phyloP scores from a whole-genome alignment of 78 protist genomes.

The Trichosphaerium sp. region DNA sequence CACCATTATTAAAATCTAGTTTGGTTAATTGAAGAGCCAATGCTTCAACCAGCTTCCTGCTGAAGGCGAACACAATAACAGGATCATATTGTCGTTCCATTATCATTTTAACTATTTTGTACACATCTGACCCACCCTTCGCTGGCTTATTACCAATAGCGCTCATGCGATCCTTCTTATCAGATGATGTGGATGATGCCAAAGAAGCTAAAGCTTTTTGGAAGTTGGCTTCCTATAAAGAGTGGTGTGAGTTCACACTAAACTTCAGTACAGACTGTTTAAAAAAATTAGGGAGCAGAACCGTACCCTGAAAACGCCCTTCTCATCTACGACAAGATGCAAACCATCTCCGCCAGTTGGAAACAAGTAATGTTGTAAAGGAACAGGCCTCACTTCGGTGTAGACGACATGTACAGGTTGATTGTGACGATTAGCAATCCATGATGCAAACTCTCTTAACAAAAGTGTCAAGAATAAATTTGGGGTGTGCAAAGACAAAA shows the following conservation, averaged over 20 bases:
- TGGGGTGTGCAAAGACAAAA: too few relatives aligned
- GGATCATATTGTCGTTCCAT: constrained; percentile 74
- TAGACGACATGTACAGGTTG: constrained; percentile 62
- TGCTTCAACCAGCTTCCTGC: constrained; percentile 57
- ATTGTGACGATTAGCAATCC: constrained; percentile 67
- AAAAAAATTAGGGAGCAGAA: not conserved
- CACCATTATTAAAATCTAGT: constrained; percentile 36
- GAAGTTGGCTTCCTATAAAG: constrained; percentile 45
- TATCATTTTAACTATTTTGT: constrained; percentile 69
- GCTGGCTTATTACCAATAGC: not conserved
- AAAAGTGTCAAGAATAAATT: too few relatives aligned
- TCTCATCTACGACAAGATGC: constrained; percentile 68
- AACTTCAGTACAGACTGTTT: not conserved
- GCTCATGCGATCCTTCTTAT: not conserved
- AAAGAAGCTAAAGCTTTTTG: constrained; percentile 36
- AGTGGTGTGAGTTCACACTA: not conserved
- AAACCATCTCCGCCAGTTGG: constrained; percentile 74
- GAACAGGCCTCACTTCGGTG: constrained; percentile 85
- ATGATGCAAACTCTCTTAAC: constrained; percentile 84
- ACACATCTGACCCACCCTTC: constrained; percentile 38
- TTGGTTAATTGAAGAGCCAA: constrained; percentile 42
- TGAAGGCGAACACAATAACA: constrained; percentile 70
- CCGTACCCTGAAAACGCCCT: constrained; percentile 54
- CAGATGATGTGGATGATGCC: not conserved
- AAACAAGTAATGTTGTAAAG: constrained; percentile 73